Evolutionary conservation across 2,329 filamentous ascomycete genomes (phyloP), one percentile per base, ranked within the genome.

Genomic region (Rutstroemia sydowiana): DNA sequence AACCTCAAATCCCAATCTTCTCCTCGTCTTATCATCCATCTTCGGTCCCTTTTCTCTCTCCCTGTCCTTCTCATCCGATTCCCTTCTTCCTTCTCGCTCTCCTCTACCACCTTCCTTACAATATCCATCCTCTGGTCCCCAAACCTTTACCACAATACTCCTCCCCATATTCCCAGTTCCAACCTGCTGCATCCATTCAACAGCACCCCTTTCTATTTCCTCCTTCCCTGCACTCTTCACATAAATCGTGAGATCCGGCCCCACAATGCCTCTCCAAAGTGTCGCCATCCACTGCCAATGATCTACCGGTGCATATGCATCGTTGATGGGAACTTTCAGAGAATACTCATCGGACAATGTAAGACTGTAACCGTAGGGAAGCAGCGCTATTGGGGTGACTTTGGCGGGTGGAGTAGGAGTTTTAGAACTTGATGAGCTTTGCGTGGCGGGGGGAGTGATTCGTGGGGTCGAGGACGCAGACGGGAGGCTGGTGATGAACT

Each of bases 251-350:
- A 92, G 71, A 67, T 97, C 92, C 0, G 92, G 82, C 0, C 87
- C 88, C 1, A 91, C 77, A 49, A 88, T 86, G 9, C 89, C 88
- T 9, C 91, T 83, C 92, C 92, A 97, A 20, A 96, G 78, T 40
- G 87, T 92, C 32, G 92, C 92, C 75, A 93, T 89, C 92, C 92
- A 97, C 68, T 95, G 87, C 90, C 92, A 97, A 70, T 97, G 92
- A 62, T 95, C 90, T n/a, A 87, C 77, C 0, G 87, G 83, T 14
- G 82, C 79, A 67, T 95, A 95, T 6, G 77, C 75, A 64, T 95
- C 90, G 16, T 76, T 73, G 59, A 95, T 89, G 1, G 87, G 85
- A 40, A 91, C 82, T 13, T 76, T 74, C 50, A 79, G 81, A 1
- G 90, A 87, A 66, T 85, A 92, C 44, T 76, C 73, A 65, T 96